Conservation (phyloP, 2,329 filamentous ascomycete genomes). For the Aspergillus tubingensis region DNA sequence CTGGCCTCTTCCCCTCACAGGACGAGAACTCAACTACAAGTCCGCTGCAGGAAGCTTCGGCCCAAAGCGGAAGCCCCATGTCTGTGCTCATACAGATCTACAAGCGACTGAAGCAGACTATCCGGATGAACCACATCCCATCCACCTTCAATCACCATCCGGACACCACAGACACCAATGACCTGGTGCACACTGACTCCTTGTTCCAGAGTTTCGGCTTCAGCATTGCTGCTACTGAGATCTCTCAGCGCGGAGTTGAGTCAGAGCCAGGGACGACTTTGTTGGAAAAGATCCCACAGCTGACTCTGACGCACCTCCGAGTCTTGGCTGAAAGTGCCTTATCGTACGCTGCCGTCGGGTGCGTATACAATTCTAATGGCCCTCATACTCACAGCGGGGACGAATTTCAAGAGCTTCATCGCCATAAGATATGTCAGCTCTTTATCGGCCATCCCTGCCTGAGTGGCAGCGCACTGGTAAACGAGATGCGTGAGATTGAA, state of each 20-base stretch:
- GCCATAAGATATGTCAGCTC: conserved; percentile 73
- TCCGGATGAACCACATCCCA: conserved; percentile 53
- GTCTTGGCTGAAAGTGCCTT: conserved; percentile 85
- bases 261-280: conserved; percentile 72
- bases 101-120: conserved; percentile 57
- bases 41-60: conserved; percentile 35
- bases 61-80: conserved; percentile 37
- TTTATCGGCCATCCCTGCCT: conserved; percentile 62
- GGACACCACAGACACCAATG: conserved; percentile 45
- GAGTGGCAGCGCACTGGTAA: conserved; percentile 34
- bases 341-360: conserved; percentile 78
- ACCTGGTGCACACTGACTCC: conserved; percentile 50
- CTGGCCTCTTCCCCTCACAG: conserved; percentile 40
- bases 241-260: conserved; percentile 83
- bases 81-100: conserved; percentile 58
- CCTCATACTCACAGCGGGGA: conserved; percentile 58
- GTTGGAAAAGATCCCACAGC: conserved; percentile 79
- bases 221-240: conserved; percentile 86
- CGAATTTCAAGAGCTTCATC: conserved; percentile 69
- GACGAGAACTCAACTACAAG: conserved; percentile 35
- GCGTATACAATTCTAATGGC: conserved; percentile 61
- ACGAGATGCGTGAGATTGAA: conserved; percentile 42
- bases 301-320: conserved; percentile 81
- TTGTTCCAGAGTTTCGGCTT: conserved; percentile 64
- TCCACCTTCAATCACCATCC: conserved; percentile 50